A percentile compares a stretch with the other conserved stretches of the same genome.
These are phyloP conservation scores for Acer yangbiense DNA, from an alignment of 345 rosid genomes.

Conservation along the genomic window DNA sequence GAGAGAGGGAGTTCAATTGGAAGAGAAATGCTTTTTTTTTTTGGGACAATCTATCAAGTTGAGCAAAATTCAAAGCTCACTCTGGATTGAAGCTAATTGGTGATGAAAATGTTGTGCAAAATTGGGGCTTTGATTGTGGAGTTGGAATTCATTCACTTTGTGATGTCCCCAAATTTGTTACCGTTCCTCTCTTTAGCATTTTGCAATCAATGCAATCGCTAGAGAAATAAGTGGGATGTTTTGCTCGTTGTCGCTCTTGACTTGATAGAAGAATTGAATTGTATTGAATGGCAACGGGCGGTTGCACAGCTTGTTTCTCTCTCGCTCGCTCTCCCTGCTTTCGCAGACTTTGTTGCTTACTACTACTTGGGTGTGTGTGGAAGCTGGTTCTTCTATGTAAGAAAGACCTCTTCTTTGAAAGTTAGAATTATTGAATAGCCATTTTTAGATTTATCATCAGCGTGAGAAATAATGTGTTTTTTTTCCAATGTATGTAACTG, in stretches of 20 bases:
- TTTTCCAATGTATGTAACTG: conserved; percentile 34
- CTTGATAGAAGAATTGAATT: neutral
- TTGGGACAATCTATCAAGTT: neutral
- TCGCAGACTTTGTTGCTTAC: conserved; percentile 32
- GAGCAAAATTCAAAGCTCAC: conserved; percentile 1
- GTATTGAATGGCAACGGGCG: no score
- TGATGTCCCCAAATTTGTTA: conserved; percentile 5
- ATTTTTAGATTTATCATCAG: conserved; percentile 37
- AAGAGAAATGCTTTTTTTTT: no score
- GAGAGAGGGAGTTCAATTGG: conserved; percentile 9
- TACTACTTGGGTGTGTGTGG: conserved; percentile 23
- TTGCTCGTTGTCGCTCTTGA: neutral
- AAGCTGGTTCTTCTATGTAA: conserved; percentile 37
- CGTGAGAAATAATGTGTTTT: conserved; percentile 50
- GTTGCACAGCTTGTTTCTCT: conserved; percentile 1
- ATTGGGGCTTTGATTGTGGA: neutral
- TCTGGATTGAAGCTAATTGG: neutral
- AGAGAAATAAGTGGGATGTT: neutral
- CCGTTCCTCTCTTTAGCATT: neutral
- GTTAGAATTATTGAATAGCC: conserved; percentile 38
- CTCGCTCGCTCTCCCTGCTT: conserved; percentile 16
- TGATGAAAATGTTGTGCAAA: neutral
- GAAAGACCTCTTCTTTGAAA: conserved; percentile 36
- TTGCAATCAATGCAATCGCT: neutral
- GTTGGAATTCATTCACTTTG: neutral